Percentiles rank a stretch among this genome's conserved stretches.
Evolutionary conservation across 78 protist species (phyloP).

Genomic region (Tieghemostelium lacteum): DNA sequence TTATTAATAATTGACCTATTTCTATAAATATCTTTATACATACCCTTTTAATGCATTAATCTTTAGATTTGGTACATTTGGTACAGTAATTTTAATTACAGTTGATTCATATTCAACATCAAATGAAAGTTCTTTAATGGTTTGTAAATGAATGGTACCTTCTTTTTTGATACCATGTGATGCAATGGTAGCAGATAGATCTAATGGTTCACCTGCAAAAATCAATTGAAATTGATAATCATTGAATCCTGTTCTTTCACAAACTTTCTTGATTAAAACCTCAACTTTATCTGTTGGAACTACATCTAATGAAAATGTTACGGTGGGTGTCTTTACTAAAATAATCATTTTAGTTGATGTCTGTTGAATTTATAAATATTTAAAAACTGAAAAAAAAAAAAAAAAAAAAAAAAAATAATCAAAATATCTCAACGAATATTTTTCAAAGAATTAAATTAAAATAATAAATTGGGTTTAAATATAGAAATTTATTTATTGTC

Average conservation of each 20-base stretch:
- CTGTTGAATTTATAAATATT: too few relatives aligned
- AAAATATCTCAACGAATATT: too few relatives aligned
- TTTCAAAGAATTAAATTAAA: too few relatives aligned
- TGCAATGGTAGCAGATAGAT: conserved; percentile 6
- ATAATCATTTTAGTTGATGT: conserved; percentile 76
- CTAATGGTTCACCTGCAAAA: conserved; percentile 55
- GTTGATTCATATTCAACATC: conserved; percentile 35
- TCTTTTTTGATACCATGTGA: conserved; percentile 65
- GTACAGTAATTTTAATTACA: conserved; percentile 14
- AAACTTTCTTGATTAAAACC: conserved; percentile 28
- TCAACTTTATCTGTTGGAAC: conserved; percentile 22
- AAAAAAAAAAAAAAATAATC: too few relatives aligned
- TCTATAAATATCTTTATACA: background rate
- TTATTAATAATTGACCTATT: background rate
- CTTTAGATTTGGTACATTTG: conserved; percentile 30
- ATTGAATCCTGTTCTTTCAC: conserved; percentile 24
- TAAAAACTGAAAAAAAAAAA: too few relatives aligned
- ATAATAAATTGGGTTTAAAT: too few relatives aligned
- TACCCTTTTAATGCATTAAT: conserved; percentile 32
- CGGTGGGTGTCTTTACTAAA: conserved; percentile 65
- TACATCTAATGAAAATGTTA: conserved; percentile 68
- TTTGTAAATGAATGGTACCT: conserved; percentile 58
- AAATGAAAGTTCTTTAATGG: conserved; percentile 34
- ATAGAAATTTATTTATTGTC: too few relatives aligned
- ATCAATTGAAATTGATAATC: conserved; percentile 39